These are phyloP conservation scores for Eleusine coracana DNA, from an alignment of 176 grass and related monocot genomes.

Conservation along the genomic window DNA sequence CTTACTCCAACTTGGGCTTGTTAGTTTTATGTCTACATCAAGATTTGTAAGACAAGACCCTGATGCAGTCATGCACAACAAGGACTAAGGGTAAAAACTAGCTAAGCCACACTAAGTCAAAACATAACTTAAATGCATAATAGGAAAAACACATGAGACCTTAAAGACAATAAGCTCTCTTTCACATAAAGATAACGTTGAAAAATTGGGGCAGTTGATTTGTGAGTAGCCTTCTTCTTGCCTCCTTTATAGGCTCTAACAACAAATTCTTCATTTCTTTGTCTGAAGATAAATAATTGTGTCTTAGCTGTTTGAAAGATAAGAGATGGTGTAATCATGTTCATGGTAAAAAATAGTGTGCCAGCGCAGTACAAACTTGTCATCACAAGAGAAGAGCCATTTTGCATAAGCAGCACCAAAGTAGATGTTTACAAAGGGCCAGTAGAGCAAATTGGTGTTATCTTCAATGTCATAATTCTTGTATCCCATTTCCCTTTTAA, in stretches of 20 bases:
- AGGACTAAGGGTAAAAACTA: conserved; percentile 28
- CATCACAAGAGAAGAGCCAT: conserved; percentile 90
- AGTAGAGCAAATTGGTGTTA: conserved; percentile 69
- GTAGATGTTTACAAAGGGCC: conserved; percentile 93
- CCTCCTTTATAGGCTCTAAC: conserved; percentile 89
- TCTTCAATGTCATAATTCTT: conserved; percentile 76
- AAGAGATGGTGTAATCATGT: conserved; percentile 17
- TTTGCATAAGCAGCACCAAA: conserved; percentile 94
- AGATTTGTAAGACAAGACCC: background rate
- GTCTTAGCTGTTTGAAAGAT: conserved; percentile 32
- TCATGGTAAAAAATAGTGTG: conserved; percentile 11
- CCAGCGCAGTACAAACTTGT: conserved; percentile 63
- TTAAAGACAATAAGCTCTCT: conserved; percentile 62
- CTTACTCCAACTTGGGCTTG: conserved; percentile 1
- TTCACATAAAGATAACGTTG: conserved; percentile 84
- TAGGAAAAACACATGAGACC: conserved; percentile 46
- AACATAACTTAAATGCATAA: conserved; percentile 17
- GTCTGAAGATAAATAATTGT: conserved; percentile 54
- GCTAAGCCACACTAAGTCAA: background rate
- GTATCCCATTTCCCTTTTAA: conserved; percentile 89
- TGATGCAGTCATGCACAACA: conserved; percentile 8
- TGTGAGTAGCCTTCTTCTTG: conserved; percentile 88
- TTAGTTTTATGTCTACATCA: conserved; percentile 21
- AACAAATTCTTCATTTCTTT: conserved; percentile 98
- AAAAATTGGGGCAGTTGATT: conserved; percentile 74